Evolutionary conservation across 164 flowering plant genomes (phyloP), one percentile per base, ranked within the genome.

Genomic region (Aristolochia fimbriata): DNA sequence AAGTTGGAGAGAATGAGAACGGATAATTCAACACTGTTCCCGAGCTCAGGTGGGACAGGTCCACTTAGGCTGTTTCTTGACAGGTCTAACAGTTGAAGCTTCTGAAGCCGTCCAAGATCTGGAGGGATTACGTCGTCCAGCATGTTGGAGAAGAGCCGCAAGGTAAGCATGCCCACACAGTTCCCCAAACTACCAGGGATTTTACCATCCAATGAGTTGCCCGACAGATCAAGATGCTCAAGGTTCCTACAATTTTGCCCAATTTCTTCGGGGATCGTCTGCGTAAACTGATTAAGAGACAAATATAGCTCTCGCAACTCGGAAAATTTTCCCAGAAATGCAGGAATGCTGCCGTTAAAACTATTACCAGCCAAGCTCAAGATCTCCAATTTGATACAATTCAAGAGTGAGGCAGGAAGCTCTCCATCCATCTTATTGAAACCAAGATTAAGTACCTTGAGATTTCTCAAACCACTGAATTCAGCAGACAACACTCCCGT

Each of bases 161-260:
- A 66, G 0, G 73, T 71, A 63, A 55, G 58, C 54, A 90, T 55
- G 48, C 51, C 51, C 20, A 67, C 37, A 55, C 95, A 84, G 47
- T 78, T 80, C 17, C 84, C 94, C 68, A 83, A 78, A 57, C 70
- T 76, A 30, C 15, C 25, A 0, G 96, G 96, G 47, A 91, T 80
- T 13, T 43, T 58, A 10, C 74, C 85, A 47, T 21, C 48, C 51
- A 91, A 68, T 7, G 49, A 64, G 71, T 91, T 91, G 15, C 81
- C 87, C 0, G 93, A 77, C 61, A 91, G 67, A 72, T 88, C 91
- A 25, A 91, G 70, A 74, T 78, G 79, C 65, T 83, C 81, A 10
- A 87, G 83, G 62, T 71, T 68, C 65, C 37, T 22, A 72, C 96
- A 91, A 31, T 67, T 70, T 41, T 51, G 51, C 11, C 83, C 89